Evolutionary conservation across 129 eudicot species (phyloP).

Genomic region (Tanacetum coccineum): DNA sequence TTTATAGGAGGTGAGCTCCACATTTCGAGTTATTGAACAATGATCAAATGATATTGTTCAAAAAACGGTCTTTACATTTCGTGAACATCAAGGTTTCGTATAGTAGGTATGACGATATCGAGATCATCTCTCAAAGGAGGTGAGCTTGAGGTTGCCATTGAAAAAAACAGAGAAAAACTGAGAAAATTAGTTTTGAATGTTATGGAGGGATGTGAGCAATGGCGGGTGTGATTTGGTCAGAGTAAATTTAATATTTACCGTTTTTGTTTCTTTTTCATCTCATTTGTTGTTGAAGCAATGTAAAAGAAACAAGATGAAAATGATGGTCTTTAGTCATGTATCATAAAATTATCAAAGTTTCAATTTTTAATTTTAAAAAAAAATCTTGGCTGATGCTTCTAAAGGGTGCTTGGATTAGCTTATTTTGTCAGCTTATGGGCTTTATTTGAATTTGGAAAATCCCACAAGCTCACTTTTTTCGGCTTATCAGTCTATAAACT

Average conservation of each 20-base stretch:
- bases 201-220: not conserved
- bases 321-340: no score
- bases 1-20: constrained; percentile 87
- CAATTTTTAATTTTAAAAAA: no score
- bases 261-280: not conserved
- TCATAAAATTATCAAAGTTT: no score
- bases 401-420: no score
- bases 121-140: constrained; percentile 68
- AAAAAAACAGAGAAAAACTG: constrained; percentile 14
- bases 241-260: not conserved
- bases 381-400: no score
- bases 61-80: constrained; percentile 96
- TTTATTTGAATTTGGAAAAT: no score
- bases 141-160: constrained; percentile 33
- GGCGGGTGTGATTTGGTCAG: constrained; percentile 29
- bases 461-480: no score
- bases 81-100: constrained; percentile 75
- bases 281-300: no score
- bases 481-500: no score
- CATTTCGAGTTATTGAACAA: constrained; percentile 90
- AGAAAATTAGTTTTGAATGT: not conserved
- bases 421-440: no score
- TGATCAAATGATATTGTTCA: constrained; percentile 76
- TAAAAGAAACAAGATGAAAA: no score
- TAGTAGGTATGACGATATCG: constrained; percentile 79